Evolutionary conservation across 768 basidiomycete genomes (phyloP), one percentile per base, ranked within the genome.

Genomic region (Terana coerulea): DNA sequence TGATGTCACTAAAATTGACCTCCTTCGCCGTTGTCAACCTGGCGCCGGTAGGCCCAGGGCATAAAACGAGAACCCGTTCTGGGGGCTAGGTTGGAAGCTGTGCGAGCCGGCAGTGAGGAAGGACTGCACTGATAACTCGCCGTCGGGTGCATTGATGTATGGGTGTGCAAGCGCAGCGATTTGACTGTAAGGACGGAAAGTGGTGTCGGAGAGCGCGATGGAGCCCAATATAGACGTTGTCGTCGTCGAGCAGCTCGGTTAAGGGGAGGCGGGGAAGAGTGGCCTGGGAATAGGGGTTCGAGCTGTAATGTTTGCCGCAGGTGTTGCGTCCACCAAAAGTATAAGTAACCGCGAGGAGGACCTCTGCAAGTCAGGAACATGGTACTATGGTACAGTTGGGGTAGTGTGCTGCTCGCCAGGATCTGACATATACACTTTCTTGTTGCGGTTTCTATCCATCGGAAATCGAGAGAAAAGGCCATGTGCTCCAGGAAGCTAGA

Each of bases 11-110:
- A 57, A 88, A 78, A 2, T 81, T 81, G 12, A 79, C 78, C 58
- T 88, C 85, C 63, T 80, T 84, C 17, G 84, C 87, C 3, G 67
- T 75, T 44, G 74, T 75, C 53, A 86, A 67, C 62, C 80, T 76
- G 40, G 82, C 72, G 54, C 65, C 58, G 30, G 56, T 26, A 5
- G 81, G 79, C 2, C 84, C 86, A 35, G 77, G 37, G 84, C 76
- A 65, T 89, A 88, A 75, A 88, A 86, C 17, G 83, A 84, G 62
- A 86, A 69, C 15, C 86, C 86, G 48, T 83, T 83, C 47, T 67
- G 69, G 12, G 76, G 76, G 17, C 61, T 39, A 54, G 73, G 67
- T 11, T 64, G 62, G 59, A 76, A 77, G 14, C 71, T 80, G 67
- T 75, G 81, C 40, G 81, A 83, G 25, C 83, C 83, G 61, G 76